phyloP scores from a whole-genome alignment of 2,329 filamentous ascomycete genomes.

The Chrysoporthe cubensis region DNA sequence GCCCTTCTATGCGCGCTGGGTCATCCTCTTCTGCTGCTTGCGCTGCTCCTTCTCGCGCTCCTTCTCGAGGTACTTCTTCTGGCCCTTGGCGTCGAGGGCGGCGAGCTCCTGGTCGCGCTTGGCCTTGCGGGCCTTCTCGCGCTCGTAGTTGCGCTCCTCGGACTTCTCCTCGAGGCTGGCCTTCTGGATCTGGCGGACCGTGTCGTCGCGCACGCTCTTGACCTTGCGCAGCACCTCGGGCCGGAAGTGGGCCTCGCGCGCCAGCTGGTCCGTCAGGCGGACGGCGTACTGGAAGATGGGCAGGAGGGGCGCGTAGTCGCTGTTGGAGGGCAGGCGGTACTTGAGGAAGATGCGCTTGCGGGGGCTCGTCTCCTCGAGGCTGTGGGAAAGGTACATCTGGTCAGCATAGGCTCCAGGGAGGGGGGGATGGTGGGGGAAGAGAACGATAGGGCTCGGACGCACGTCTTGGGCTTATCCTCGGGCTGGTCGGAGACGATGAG shows the following conservation, averaged over 20 bases:
- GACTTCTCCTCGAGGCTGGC: slow-evolving; percentile 78
- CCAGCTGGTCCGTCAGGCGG: slow-evolving; percentile 82
- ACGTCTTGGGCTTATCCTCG: slow-evolving; percentile 83
- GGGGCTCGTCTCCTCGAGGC: slow-evolving; percentile 79
- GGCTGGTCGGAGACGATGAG: slow-evolving; percentile 91
- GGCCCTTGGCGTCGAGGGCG: slow-evolving; percentile 76
- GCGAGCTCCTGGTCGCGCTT: slow-evolving; percentile 86
- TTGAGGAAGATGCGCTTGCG: slow-evolving; percentile 87
- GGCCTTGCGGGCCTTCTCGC: slow-evolving; percentile 80
- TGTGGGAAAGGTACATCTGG: slow-evolving; percentile 39
- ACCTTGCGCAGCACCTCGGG: slow-evolving; percentile 88
- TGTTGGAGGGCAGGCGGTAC: slow-evolving; percentile 67
- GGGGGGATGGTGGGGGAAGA: not conserved
- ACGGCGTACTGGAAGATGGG: slow-evolving; percentile 83
- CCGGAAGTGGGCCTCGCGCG: slow-evolving; percentile 79
- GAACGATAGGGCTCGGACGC: slow-evolving; percentile 41
- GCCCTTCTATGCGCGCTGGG: slow-evolving; percentile 49
- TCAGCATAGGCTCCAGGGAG: not conserved
- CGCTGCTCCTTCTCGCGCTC: slow-evolving; percentile 75
- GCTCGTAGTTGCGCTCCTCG: slow-evolving; percentile 73
- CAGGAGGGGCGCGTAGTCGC: slow-evolving; percentile 67
- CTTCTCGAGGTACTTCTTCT: slow-evolving; percentile 83
- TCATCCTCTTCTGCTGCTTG: slow-evolving; percentile 59
- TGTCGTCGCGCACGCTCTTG: slow-evolving; percentile 76
- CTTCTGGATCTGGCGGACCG: slow-evolving; percentile 78